Evolutionary conservation across 225 moss, liverwort and hornwort genomes (phyloP), one percentile per base, ranked within the genome.

Genomic region (Polytrichum formosum): DNA sequence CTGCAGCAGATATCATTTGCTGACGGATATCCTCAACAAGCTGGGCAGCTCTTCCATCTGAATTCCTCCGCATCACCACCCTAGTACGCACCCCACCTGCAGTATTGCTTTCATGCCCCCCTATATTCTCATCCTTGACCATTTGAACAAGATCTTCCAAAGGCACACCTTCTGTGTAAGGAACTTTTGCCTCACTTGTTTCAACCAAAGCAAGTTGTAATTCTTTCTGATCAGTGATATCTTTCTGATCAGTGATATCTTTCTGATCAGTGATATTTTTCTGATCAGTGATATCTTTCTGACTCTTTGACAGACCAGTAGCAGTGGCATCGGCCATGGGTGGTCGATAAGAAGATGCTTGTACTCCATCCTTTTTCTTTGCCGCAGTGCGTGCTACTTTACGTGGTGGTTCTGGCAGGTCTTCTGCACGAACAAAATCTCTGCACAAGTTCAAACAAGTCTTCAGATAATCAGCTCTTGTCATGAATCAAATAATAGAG

Each of bases 361-460:
- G 80, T 54, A 65, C 70, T 56, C 71, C 33, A 31, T 82, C 85
- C 68, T 74, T 78, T 75, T 73, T 85, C 82, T 78, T 88, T 27
- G 54, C 56, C 28, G 64, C 56, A 65, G 83, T 84, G 67, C 91
- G 84, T 5, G 88, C 79, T 68, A 96, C 79, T 81, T 91, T 96
- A 33, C 81, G 88, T 72, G 91, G 88, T 73, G 92, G 88, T 76
- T 93, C 95, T 55, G 95, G 92, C 76, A 95, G 86, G 75, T 91
- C 92, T 73, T 88, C 85, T 19, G 65, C 84, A 26, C 87, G 78
- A 76, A 93, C 79, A 72, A 78, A 79, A 68, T 90, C 85, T 69
- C 92, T 94, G 82, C 69, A 75, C 53, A 55, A 19, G 53, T 23
- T 5, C 16, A 26, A 62, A 22, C 62, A 62, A 27, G 33, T 33